Conservation (phyloP, 345 rosid species). For the Syzygium grande region DNA sequence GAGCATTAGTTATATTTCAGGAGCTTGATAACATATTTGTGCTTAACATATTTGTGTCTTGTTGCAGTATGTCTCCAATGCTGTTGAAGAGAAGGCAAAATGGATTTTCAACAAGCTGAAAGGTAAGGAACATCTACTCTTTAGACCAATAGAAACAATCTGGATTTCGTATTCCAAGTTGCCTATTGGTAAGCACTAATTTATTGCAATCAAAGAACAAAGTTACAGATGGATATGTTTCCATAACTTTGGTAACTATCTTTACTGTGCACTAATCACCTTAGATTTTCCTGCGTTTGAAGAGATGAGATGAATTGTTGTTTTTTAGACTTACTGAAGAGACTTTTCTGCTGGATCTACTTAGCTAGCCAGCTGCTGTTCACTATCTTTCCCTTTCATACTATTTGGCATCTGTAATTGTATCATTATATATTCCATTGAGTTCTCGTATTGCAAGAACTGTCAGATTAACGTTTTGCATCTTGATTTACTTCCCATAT, state of each 20-base stretch:
- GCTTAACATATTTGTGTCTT: not conserved
- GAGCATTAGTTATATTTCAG: not conserved
- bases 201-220: not conserved
- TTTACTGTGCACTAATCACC: not conserved
- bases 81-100: constrained; percentile 96
- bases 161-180: not conserved
- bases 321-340: not conserved
- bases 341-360: not conserved
- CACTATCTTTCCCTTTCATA: not conserved
- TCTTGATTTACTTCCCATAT: not conserved
- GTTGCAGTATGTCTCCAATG: constrained; percentile 69
- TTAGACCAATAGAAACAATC: not conserved
- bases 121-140: constrained; percentile 30
- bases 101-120: constrained; percentile 96
- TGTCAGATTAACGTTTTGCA: not conserved
- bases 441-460: not conserved
- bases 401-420: not conserved
- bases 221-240: not conserved
- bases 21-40: not conserved
- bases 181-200: not conserved
- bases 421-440: not conserved
- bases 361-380: not conserved
- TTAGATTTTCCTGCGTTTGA: not conserved
- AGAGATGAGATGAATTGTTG: not conserved
- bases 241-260: not conserved